Conservation (phyloP, 129 eudicot genomes). For the carrot (Daucus carota) region DNA sequence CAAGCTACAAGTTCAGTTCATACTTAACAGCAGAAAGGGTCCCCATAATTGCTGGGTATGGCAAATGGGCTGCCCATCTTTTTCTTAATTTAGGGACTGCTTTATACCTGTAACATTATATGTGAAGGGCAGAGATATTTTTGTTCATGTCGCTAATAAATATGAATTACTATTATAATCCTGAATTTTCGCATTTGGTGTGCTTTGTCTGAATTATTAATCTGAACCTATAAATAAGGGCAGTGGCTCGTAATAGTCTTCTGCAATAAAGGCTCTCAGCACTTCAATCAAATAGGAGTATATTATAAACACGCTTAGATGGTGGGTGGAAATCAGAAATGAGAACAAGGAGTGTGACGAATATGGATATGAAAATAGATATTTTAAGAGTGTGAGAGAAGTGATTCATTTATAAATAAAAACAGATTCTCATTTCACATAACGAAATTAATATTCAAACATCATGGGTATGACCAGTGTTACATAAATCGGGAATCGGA, state of each 20-base stretch:
- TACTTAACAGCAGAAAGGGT: background rate
- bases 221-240: background rate
- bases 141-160: background rate
- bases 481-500: too few relatives aligned
- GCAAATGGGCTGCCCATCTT: background rate
- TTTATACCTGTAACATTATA: background rate
- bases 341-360: too few relatives aligned
- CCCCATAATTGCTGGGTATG: background rate
- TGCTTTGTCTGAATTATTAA: background rate
- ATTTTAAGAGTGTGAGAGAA: too few relatives aligned
- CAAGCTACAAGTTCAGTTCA: background rate
- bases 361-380: too few relatives aligned
- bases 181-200: background rate
- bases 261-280: too few relatives aligned
- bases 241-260: background rate
- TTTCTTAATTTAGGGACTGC: background rate
- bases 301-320: too few relatives aligned
- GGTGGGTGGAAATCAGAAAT: too few relatives aligned
- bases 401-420: too few relatives aligned
- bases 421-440: too few relatives aligned
- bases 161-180: background rate
- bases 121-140: background rate
- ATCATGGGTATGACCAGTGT: too few relatives aligned
- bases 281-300: too few relatives aligned
- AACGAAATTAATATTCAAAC: too few relatives aligned